Evolutionary conservation across 257 asterid species (phyloP), one percentile per base, ranked within the genome.

Genomic region (Ajuga chamaepitys): DNA sequence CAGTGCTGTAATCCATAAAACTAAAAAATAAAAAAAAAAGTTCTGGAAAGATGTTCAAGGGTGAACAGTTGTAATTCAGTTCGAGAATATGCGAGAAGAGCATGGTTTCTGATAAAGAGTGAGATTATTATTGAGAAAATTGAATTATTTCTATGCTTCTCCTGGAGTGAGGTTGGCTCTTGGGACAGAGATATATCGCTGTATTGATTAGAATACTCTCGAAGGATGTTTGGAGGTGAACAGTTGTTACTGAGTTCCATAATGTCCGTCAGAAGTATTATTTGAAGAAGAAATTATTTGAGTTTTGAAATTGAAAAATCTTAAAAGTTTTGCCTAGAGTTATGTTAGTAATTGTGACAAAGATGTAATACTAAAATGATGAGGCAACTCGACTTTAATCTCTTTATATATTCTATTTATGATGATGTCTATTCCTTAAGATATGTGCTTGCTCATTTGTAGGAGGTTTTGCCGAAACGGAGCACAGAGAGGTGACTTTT

Each of bases 381-480:
- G 22, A 34, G 21, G 17, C 16, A 50, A 30, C 13, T 16, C 16
- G 21, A 13, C 1, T 24, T 47, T 40, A 12, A 17, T 9, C 28
- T 28, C 18, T 5, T 50, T 51, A 38, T 16, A 53, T 25, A 46
- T 41, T 62, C 6, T 14, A 42, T 9, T 66, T 20, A 16, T 8
- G 35, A 24, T 22, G 54, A 22, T 20, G 16, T 38, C 4, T 52
- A 9, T 38, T 11, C 32, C 25, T n/a, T n/a, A 5, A 54, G 53
- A 58, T 38, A 24, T 64, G 25, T 51, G 12, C 30, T 75, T 71
- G 70, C 12, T 38, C 55, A 44, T 14, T 26, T 70, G 30, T 59
- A 93, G 98, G 98, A 63, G 68, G 96, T 61, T 93, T 87, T 68
- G 87, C 92, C 22, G 99, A 93, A 76, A 70, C 90, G 32, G 92